Evolutionary conservation across 345 rosid genomes (phyloP).

Genomic region (Lepidium africanum): DNA sequence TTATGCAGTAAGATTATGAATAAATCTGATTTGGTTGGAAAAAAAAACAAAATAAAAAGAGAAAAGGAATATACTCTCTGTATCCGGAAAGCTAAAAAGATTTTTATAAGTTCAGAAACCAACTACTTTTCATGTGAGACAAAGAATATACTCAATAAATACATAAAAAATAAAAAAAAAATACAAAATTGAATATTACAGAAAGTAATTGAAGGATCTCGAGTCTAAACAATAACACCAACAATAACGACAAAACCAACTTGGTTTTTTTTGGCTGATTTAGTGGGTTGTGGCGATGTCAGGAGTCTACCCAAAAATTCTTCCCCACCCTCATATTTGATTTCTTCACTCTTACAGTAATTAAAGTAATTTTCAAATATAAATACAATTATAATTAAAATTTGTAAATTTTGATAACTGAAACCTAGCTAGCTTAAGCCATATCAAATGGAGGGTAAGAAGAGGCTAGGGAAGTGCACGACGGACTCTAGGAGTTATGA

Average conservation of each 20-base stretch:
- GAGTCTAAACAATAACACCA: neutral
- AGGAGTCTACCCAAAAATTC: constrained; percentile 4
- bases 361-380: neutral
- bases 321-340: neutral
- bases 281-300: constrained; percentile 20
- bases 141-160: constrained; percentile 1
- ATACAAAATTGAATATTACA: neutral
- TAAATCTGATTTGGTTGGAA: too few relatives aligned
- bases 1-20: too few relatives aligned
- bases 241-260: neutral
- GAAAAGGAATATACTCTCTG: too few relatives aligned
- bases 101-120: neutral
- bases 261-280: constrained; percentile 11
- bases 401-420: neutral
- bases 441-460: neutral
- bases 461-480: constrained; percentile 17
- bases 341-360: constrained; percentile 5
- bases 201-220: constrained; percentile 8
- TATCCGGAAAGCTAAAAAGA: neutral
- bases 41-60: neutral
- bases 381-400: neutral
- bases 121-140: neutral
- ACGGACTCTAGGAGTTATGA: constrained; percentile 67
- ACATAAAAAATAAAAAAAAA: too few relatives aligned
- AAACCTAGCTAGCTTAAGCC: neutral